These are phyloP conservation scores for Fusarium poae DNA, from an alignment of 2,329 filamentous ascomycete genomes.

Conservation along the genomic window DNA sequence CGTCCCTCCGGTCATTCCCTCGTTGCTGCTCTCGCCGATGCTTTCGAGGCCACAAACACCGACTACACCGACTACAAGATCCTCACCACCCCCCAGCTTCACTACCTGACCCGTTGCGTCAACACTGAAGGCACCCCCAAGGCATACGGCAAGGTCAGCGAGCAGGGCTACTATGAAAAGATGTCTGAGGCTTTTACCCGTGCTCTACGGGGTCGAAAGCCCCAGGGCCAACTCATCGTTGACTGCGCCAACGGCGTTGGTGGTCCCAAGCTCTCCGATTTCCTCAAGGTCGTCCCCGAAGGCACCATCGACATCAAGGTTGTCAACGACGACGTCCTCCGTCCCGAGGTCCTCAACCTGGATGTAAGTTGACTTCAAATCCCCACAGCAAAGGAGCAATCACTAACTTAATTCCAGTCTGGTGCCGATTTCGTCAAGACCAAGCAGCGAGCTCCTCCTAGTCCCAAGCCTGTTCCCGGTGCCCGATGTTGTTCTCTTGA, in stretches of 20 bases:
- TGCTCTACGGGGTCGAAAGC: conserved; percentile 81
- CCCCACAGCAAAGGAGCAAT: neutral
- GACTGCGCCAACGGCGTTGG: conserved; percentile 98
- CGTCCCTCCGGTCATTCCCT: conserved; percentile 90
- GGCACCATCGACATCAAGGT: conserved; percentile 85
- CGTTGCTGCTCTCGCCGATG: conserved; percentile 81
- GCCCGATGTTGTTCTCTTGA: conserved; percentile 92
- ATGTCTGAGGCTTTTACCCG: conserved; percentile 85
- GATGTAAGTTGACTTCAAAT: conserved; percentile 70
- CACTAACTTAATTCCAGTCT: conserved; percentile 65
- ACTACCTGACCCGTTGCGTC: conserved; percentile 94
- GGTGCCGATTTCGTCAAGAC: conserved; percentile 99
- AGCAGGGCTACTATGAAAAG: conserved; percentile 96
- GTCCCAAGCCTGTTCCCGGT: conserved; percentile 79
- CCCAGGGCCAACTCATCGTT: conserved; percentile 81
- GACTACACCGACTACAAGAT: conserved; percentile 88
- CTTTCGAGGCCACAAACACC: conserved; percentile 79
- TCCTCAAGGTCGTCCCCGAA: conserved; percentile 84
- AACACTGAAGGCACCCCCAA: conserved; percentile 92
- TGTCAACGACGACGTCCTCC: conserved; percentile 92
- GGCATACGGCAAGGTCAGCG: conserved; percentile 88
- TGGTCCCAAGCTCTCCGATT: conserved; percentile 87
- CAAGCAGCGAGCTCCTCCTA: conserved; percentile 88
- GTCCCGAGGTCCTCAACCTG: conserved; percentile 88
- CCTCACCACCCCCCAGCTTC: conserved; percentile 95